Base-by-base conservation (phyloP, 2,329 filamentous ascomycete genomes). In the Phaeosphaeria sp. region DNA sequence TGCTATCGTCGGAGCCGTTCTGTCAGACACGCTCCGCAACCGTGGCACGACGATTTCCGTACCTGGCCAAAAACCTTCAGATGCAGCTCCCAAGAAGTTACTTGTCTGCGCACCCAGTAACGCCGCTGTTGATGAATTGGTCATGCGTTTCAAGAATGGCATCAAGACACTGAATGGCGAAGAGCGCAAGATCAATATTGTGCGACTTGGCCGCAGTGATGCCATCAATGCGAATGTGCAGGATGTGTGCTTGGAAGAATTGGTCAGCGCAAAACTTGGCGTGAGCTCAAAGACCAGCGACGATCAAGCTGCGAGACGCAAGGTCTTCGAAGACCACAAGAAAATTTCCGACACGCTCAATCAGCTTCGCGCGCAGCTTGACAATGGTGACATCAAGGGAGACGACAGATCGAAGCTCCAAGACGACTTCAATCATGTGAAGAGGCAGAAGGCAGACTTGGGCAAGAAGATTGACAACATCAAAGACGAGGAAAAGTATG, bases 101-200 rank as follows among this genome's bases (percentile, higher is more conserved):
- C 85, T 99, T 24, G 92, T 99, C 22, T 99, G 95, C 73, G 95
- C 95, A n/a, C 95, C 95, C 15, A 98, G 93, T 83, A 99, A 99
- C 77, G 95, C 95, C 6, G 95, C 95, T 30, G 95, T 99, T 6
- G 95, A 99, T 74, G 95, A 99, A 76, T 77, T 99, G 61, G 95
- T 99, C 18, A 88, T 97, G 76, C 90, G 95, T 80, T 85, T 99
- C 71, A 98, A 96, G 78, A 82, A 87, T 52, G 95, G 95, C 4
- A 85, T 99, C 51, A 94, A 89, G 71, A 93, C 92, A 0, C 83
- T 86, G 57, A 86, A 85, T 44, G 94, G 95, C 1, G 84, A 87
- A 25, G 82, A 83, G 13, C 89, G 91, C 65, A 91, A 91, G 63
- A 86, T 98, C 71, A 93, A 92, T 48, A 91, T 99, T 20, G 86